Base-by-base conservation (phyloP, 169 alveolate species). In the Cryptosporidium sp. region DNA sequence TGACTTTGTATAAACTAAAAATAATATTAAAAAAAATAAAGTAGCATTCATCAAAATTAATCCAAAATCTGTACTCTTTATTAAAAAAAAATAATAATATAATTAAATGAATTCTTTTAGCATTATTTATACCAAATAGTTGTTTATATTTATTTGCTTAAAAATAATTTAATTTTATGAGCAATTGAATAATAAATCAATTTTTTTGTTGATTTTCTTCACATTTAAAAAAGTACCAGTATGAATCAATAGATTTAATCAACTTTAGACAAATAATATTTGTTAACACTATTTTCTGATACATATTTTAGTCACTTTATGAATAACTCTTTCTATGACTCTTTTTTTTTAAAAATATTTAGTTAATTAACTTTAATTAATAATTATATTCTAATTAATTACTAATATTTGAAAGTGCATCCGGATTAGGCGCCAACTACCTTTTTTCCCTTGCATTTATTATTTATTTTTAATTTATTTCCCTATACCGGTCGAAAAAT, bases 271-370 rank as follows among this genome's bases (percentile, higher is more conserved):
- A 48, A 48, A 48, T 48, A 14, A 48, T 48, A 14, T 48, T 48
- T 48, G 56, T 23, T 48, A 16, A 12, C 56, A 2, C 21, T 48
- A 48, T 48, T 48, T 14, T 2, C 21, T 48, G n/a, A 56, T 33
- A 21, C 72, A 37, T 37, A 37, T 21, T 37, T 12, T 65, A 10
- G 12, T 29, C 67, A 56, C 6, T 16, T 31, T 65, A 14, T 65
- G 14, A 39, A 65, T 65, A 33, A 31, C 72, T 65, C 72, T 65
- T 14, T 16, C 72, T 31, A 65, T 65, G 10, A 33, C 72, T 65
- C 72, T 65, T 65, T 65, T 65, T 31, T 65, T 53, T 14, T 1
- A 7, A n/a, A 2, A 56, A n/a, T 53, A 16, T 16, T 16, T 5
- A 53, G n/a, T 14, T 52, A 52, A 52, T 52, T 52, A 52, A 16